phyloP scores from a whole-genome alignment of 2,329 filamentous ascomycete species.

The Ophiostoma ulmi region DNA sequence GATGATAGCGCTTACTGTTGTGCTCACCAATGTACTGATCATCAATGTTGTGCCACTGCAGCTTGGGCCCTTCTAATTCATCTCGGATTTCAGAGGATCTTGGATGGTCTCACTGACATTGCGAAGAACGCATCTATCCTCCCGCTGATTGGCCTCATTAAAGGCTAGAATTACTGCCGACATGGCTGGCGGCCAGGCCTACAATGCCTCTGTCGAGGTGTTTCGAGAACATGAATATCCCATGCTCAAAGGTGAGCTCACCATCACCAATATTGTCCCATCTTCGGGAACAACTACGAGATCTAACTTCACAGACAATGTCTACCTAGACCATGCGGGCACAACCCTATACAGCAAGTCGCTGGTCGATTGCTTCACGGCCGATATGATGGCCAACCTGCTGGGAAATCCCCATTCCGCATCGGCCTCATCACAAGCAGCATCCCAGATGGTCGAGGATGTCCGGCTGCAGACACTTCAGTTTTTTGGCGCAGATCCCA shows the following conservation, averaged over 20 bases:
- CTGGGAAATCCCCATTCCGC: constrained; percentile 91
- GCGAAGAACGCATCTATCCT: neutral
- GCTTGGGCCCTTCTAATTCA: neutral
- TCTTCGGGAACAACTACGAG: neutral
- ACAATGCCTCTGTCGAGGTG: constrained; percentile 55
- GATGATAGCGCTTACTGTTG: neutral
- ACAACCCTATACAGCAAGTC: constrained; percentile 79
- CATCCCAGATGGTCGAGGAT: constrained; percentile 70
- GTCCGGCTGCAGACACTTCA: constrained; percentile 63
- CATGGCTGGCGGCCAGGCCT: constrained; percentile 33
- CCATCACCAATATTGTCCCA: neutral
- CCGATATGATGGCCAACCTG: constrained; percentile 71
- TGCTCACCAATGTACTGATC: neutral
- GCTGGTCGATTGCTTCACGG: constrained; percentile 70
- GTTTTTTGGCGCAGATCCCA: constrained; percentile 77
- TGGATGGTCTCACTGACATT: neutral
- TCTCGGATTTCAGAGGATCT: neutral
- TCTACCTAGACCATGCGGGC: constrained; percentile 93
- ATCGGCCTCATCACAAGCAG: constrained; percentile 72
- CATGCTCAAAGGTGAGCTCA: constrained; percentile 57
- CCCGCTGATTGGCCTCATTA: neutral
- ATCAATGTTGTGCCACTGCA: neutral
- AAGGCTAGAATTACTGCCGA: neutral
- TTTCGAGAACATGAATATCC: constrained; percentile 60
- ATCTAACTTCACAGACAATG: constrained; percentile 48